These are phyloP conservation scores for Sarcodon sp. DNA, from an alignment of 768 basidiomycete species.

Conservation along the genomic window DNA sequence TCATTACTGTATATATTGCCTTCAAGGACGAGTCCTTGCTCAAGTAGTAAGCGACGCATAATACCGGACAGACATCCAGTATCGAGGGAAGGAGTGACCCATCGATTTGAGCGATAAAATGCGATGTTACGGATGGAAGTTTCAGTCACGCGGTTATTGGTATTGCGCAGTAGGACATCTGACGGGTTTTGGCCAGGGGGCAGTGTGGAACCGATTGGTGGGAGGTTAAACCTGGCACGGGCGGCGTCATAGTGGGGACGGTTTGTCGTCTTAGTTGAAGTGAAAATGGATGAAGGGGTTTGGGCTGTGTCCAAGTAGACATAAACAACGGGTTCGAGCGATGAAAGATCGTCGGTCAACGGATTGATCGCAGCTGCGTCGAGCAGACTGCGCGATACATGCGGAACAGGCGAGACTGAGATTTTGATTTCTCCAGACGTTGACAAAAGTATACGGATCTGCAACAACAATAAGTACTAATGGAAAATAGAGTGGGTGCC, in stretches of 20 bases:
- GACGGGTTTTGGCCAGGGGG: constrained; percentile 3
- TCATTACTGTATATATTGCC: constrained; percentile 26
- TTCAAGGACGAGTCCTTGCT: constrained; percentile 41
- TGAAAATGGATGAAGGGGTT: constrained; percentile 43
- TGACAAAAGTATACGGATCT: constrained; percentile 38
- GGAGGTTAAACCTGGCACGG: constrained; percentile 39
- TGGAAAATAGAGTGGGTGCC: neutral
- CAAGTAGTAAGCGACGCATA: constrained; percentile 55
- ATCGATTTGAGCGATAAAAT: constrained; percentile 37
- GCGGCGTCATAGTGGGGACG: constrained; percentile 49
- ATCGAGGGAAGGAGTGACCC: constrained; percentile 52
- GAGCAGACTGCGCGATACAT: neutral
- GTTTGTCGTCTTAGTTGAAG: constrained; percentile 59
- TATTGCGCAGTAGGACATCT: constrained; percentile 59
- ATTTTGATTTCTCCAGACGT: constrained; percentile 8
- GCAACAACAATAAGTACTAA: constrained; percentile 2
- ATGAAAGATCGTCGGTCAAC: constrained; percentile 19
- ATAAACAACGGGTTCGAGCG: constrained; percentile 11
- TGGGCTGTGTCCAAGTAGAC: constrained; percentile 43
- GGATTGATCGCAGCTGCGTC: constrained; percentile 20
- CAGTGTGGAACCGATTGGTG: constrained; percentile 12
- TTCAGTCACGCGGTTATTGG: constrained; percentile 39
- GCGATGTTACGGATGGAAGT: constrained; percentile 64
- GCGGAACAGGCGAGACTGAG: constrained; percentile 5
- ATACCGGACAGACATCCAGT: constrained; percentile 68